phyloP scores from a whole-genome alignment of 2,329 filamentous ascomycete species.

The Botryosphaeria dothidea region DNA sequence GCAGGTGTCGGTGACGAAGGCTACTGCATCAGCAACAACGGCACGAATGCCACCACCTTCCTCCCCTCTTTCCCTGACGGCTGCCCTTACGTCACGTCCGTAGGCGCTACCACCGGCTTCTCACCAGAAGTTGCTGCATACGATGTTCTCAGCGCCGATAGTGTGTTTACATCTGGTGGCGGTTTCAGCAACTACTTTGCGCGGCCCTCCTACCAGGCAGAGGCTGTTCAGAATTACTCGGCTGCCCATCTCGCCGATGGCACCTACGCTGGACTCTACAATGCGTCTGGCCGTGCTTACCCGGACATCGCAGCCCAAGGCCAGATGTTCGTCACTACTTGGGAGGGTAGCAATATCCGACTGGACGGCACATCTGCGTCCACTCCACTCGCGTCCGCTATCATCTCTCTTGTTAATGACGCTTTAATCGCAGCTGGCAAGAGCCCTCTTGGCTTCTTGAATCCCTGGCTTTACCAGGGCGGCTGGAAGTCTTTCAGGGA shows the following conservation, averaged over 20 bases:
- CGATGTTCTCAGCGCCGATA: constrained; percentile 25
- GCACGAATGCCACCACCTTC: constrained; percentile 56
- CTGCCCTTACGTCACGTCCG: constrained; percentile 68
- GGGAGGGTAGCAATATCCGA: constrained; percentile 39
- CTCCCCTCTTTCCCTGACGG: constrained; percentile 65
- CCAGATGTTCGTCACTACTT: constrained; percentile 46
- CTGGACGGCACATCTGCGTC: constrained; percentile 59
- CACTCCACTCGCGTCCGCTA: constrained; percentile 58
- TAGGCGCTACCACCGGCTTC: constrained; percentile 61
- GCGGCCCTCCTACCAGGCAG: constrained; percentile 50
- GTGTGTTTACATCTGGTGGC: constrained; percentile 56
- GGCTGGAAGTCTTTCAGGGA: constrained; percentile 54
- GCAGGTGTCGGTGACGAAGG: constrained; percentile 54
- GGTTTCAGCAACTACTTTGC: constrained; percentile 55
- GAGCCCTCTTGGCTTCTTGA: constrained; percentile 57
- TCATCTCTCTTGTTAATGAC: constrained; percentile 65
- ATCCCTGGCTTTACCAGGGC: constrained; percentile 59
- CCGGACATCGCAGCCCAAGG: constrained; percentile 66
- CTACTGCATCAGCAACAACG: constrained; percentile 61
- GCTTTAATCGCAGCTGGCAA: constrained; percentile 54
- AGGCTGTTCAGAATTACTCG: constrained; percentile 48
- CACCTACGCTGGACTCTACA: constrained; percentile 52
- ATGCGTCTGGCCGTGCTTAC: constrained; percentile 57
- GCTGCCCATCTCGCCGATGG: constrained; percentile 35
- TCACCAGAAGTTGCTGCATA: constrained; percentile 56